Evolutionary conservation across 345 rosid species (phyloP), one percentile per base, ranked within the genome.

Genomic region (Xanthoceras sorbifolium): DNA sequence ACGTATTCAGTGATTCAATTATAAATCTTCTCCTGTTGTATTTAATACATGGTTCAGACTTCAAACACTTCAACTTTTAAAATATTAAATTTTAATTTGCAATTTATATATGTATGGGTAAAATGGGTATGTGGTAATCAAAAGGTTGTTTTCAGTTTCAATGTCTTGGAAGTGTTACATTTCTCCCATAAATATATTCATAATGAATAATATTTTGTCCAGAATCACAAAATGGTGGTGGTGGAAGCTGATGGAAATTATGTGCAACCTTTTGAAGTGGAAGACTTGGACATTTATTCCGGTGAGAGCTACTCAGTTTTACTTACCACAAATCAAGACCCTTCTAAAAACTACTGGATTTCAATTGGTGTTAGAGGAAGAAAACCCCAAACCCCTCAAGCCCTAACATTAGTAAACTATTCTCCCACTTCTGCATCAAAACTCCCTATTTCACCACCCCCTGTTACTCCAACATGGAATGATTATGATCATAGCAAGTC

Each of bases 181-280:
- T n/a, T n/a, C n/a, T n/a, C n/a, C n/a, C n/a, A n/a, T n/a, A n/a
- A n/a, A n/a, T n/a, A n/a, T n/a, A n/a, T n/a, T n/a, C n/a, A n/a
- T n/a, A n/a, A n/a, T n/a, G n/a, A n/a, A n/a, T n/a, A n/a, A n/a
- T n/a, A n/a, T n/a, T n/a, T 20, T 17, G 3, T 64, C 32, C 77
- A 93, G 98, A 78, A 80, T 76, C 98, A 94, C 84, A 91, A 78
- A 52, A 85, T 94, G 84, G 15, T 79, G 38, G 97, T 90, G 71
- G 97, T 94, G 23, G 98, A 93, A 81, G 98, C 97, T 0, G 98
- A 94, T 84, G 97, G 92, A n/a, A 91, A 95, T 72, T 88, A 92
- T 67, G 81, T 95, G 3, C 78, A 88, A 32, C 97, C 94, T 32
- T 93, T 93, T 52, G n/a, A 38, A 18, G 86, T 85, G 0, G 79